Base-by-base conservation (phyloP, 2,329 filamentous ascomycete species). In the Monascus ruber region DNA sequence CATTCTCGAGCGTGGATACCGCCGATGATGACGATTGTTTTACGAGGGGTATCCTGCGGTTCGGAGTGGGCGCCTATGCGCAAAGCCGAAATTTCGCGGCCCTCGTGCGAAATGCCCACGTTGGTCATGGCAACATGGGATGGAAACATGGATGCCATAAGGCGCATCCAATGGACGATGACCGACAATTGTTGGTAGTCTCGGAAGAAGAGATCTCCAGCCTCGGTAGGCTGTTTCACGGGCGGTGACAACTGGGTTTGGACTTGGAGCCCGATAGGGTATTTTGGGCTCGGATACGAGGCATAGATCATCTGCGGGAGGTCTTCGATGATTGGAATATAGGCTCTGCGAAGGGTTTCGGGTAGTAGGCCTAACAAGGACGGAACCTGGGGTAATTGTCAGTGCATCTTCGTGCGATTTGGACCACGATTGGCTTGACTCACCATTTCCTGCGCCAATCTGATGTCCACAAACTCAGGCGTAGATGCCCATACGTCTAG, bases 1-100 rank as follows among this genome's bases (percentile, higher is more conserved):
- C 91, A 98, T 69, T 98, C 91, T 31, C 91, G 77, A 3, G 88
- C 89, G 60, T 96, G 91, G n/a, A 84, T 72, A 36, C 89, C 89
- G 39, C 86, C 91, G 4, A 80, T 80, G 17, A 98, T 70, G 37
- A 94, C 69, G 41, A 94, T 77, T 0, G 85, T 89, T 58, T 85
- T 85, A 36, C 84, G 77, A 4, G 69, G 71, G 8, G 56, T 53
- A 2, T 64, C 52, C 5, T 71, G 61, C 2, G 27, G 26, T 26
- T 72, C 54, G 39, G 68, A 53, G 40, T 71, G 66, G 1, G 74
- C 73, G 11, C 88, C 85, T 4, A 96, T 73, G 43, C 83, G 79
- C 24, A 98, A 68, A 1, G 81, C 89, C 7, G 78, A 76, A 40
- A 98, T 95, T 42, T 88, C 82, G 40, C 87, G 82, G 4, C 85